Evolutionary conservation across 306 rosid genomes (phyloP), one percentile per base, ranked within the genome.

Genomic region (Luffa aegyptiaca): DNA sequence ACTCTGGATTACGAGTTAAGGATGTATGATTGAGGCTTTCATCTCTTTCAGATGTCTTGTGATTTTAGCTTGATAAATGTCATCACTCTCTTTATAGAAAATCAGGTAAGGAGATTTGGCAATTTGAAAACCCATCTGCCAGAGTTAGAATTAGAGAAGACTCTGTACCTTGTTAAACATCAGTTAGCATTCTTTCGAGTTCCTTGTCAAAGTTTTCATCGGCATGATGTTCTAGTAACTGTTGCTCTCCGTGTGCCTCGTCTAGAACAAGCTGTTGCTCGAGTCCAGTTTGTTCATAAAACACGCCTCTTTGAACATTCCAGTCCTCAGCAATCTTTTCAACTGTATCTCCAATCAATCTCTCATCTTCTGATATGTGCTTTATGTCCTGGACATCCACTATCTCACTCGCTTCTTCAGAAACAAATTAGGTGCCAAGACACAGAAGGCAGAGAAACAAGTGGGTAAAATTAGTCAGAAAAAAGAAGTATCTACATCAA

Each of bases 241-340:
- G 85, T 20, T 14, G 79, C 2, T 81, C 75, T 35, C 55, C 57
- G 1, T 42, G 48, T 68, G 46, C 75, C 35, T 58, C 75, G 1
- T 31, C 69, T 42, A 42, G 69, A 8, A 3, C 26, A 21, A 63
- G 63, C 18, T 66, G 80, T 64, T 48, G 86, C 74, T 18, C 80
- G 20, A 83, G 59, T 75, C 96, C 92, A 9, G 88, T 88, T 74
- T 90, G 93, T 81, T 79, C 80, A 83, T 79, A 80, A 69, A 93
- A 88, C n/a, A 49, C 64, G 71, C 86, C 86, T 79, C 79, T 87
- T 85, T 92, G 88, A 61, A 44, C 83, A 31, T 63, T 73, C 97
- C 98, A 92, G 12, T 90, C 85, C 78, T 87, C 76, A 1, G 52
- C 81, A 76, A 87, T 86, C 90, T 89, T 86, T 82, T 86, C 92